Base-by-base conservation (phyloP, 495 filamentous ascomycete genomes). In the Penicillium fimorum region DNA sequence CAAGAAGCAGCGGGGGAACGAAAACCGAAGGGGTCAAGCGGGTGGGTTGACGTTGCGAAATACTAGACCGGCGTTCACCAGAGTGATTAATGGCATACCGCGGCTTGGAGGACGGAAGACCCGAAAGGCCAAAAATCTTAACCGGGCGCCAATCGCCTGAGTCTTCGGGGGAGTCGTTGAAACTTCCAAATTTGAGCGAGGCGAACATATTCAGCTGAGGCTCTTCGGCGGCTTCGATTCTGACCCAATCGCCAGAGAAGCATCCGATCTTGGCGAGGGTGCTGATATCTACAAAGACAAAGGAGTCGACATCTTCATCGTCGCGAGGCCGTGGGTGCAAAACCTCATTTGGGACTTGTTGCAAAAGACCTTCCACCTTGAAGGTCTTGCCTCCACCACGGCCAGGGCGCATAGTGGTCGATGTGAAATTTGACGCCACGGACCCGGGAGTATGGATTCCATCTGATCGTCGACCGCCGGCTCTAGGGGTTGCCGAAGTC, bases 181-280 rank as follows among this genome's bases (percentile, higher is more conserved):
- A 56, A 72, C 75, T 73, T 37, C 71, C 68, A 35, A 70, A 58
- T 49, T 70, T 73, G 71, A 85, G 69, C 75, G 75, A 67, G 73
- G 82, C 78, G 58, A 81, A 71, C 57, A 76, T 73, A 64, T 79
- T 78, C 5, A 76, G 38, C 12, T 83, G 81, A 13, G 87, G 85
- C 60, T 90, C 89, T 38, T 84, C 75, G 13, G 87, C 79, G 1
- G 82, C 75, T 72, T 94, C 90, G 18, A 98, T 76, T 4, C 86
- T 83, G n/a, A 97, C 90, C 94, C 94, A 98, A 65, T 98, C 94
- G 13, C 94, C 94, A 1, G 93, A 96, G 69, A 98, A 98, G 67
- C 92, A 97, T 27, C 91, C 90, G 40, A 97, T 82, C 56, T 89
- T 88, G n/a, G 88, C 84, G 11, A 98, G 73, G 17, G 90, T 86